Conservation (phyloP, 768 basidiomycete species). For the Trametes punicea region DNA sequence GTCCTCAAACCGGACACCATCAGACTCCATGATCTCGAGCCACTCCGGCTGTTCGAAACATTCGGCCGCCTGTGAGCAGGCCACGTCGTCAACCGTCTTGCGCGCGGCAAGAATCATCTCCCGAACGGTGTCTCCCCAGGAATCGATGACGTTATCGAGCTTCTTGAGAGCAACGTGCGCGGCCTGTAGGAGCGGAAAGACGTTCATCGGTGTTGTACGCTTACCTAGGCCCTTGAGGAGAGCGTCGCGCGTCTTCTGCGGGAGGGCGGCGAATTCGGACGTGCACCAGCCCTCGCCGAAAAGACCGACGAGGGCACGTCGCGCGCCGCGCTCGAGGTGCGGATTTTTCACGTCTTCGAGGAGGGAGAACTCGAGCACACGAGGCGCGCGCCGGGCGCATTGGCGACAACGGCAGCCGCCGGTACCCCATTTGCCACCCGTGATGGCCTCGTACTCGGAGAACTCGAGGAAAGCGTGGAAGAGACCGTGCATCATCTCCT, state of each 20-base stretch:
- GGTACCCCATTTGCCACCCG: conserved; percentile 74
- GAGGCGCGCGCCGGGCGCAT: conserved; percentile 75
- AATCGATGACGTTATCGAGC: conserved; percentile 54
- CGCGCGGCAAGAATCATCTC: conserved; percentile 68
- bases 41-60: conserved; percentile 72
- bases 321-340: conserved; percentile 65
- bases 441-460: conserved; percentile 72
- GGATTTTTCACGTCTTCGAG: conserved; percentile 74
- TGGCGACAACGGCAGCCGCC: conserved; percentile 83
- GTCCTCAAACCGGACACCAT: conserved; percentile 75
- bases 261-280: conserved; percentile 70
- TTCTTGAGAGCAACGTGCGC: conserved; percentile 59
- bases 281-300: conserved; percentile 91
- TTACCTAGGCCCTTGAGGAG: conserved; percentile 74
- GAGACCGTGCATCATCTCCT: conserved; percentile 89
- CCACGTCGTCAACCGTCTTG: conserved; percentile 56
- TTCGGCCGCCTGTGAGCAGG: conserved; percentile 55
- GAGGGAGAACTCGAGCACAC: conserved; percentile 80
- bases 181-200: conserved; percentile 66
- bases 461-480: conserved; percentile 83
- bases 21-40: conserved; percentile 68
- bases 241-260: conserved; percentile 59
- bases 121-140: conserved; percentile 64
- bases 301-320: conserved; percentile 73
- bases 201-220: conserved; percentile 61